These are phyloP conservation scores for Eucalyptus paniculata DNA, from an alignment of 345 rosid species.

Conservation along the genomic window DNA sequence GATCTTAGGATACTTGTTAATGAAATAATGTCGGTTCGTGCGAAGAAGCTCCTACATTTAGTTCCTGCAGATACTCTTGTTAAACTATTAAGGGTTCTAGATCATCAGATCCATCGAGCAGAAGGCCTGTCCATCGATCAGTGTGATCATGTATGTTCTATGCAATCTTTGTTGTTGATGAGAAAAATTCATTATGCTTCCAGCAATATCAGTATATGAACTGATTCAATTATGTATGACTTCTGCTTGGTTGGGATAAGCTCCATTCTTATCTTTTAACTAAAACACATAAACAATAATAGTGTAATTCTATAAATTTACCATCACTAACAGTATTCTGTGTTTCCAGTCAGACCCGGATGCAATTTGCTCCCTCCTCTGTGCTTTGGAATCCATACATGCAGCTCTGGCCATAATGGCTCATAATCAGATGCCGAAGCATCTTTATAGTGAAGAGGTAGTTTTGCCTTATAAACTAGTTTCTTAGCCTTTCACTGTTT, in stretches of 20 bases:
- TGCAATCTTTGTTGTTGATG: background rate
- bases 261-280: background rate
- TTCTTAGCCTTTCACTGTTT: background rate
- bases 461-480: background rate
- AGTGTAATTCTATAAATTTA: background rate
- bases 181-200: background rate
- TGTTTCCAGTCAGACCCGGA: slow-evolving; percentile 73
- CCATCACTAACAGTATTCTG: background rate
- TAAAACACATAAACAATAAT: background rate
- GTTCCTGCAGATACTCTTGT: slow-evolving; percentile 77
- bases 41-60: slow-evolving; percentile 76
- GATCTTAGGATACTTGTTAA: slow-evolving; percentile 70
- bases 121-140: slow-evolving; percentile 76
- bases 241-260: background rate
- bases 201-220: background rate
- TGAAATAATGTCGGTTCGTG: slow-evolving; percentile 64
- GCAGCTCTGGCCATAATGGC: slow-evolving; percentile 89
- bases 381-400: slow-evolving; percentile 96
- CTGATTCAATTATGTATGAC: background rate
- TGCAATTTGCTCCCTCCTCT: slow-evolving; percentile 41
- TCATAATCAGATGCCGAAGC: slow-evolving; percentile 87
- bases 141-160: slow-evolving; percentile 56
- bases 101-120: slow-evolving; percentile 97
- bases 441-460: slow-evolving; percentile 95
- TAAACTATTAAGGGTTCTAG: slow-evolving; percentile 58